Evolutionary conservation across 768 basidiomycete genomes (phyloP).

Genomic region (Lactifluus rugatus): DNA sequence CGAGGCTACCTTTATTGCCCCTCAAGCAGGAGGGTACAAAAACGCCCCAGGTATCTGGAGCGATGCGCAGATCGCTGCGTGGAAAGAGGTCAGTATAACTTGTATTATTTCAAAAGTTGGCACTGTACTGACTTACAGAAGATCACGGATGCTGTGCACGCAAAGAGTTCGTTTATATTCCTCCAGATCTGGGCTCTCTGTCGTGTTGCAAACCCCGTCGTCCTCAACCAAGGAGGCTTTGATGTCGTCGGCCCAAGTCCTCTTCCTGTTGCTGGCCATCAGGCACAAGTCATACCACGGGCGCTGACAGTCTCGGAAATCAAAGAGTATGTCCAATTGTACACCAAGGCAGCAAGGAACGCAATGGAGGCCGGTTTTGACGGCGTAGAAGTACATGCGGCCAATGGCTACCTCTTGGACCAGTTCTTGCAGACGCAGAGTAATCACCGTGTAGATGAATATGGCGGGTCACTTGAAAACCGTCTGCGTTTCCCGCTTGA

Average conservation of each 20-base stretch:
- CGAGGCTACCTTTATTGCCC: constrained; percentile 47
- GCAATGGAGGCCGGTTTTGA: constrained; percentile 27
- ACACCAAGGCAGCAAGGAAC: too few species aligned
- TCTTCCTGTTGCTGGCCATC: constrained; percentile 21
- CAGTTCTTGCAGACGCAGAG: constrained; percentile 29
- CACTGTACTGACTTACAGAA: constrained; percentile 24
- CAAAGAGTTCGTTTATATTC: constrained; percentile 41
- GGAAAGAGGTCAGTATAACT: constrained; percentile 34
- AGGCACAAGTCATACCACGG: not conserved
- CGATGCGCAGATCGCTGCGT: constrained; percentile 43
- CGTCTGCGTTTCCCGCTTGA: constrained; percentile 32
- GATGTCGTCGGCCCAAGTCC: constrained; percentile 19
- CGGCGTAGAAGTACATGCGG: constrained; percentile 30
- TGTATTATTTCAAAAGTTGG: not conserved
- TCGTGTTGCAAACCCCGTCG: constrained; percentile 29
- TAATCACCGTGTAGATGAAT: constrained; percentile 35
- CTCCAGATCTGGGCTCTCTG: constrained; percentile 52
- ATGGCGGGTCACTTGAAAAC: constrained; percentile 38
- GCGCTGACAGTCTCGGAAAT: too few species aligned
- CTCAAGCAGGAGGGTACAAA: constrained; percentile 37
- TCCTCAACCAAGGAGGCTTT: constrained; percentile 29
- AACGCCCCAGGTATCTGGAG: constrained; percentile 57
- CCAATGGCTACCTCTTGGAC: constrained; percentile 25
- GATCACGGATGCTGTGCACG: constrained; percentile 50
- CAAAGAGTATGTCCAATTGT: too few species aligned